Evolutionary conservation across 306 rosid genomes (phyloP).

Genomic region (Luffa aegyptiaca): DNA sequence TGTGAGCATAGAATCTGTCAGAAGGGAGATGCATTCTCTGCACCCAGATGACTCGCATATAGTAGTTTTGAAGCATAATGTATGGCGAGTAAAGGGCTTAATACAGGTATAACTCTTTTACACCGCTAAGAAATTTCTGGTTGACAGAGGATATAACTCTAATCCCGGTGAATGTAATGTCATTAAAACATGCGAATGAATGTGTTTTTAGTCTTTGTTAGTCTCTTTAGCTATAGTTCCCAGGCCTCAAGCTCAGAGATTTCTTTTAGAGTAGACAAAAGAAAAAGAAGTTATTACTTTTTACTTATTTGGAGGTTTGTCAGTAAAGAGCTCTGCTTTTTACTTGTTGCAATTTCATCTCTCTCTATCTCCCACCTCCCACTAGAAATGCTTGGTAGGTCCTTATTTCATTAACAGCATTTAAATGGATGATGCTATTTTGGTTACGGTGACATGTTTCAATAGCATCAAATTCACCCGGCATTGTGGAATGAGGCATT

Average conservation of each 20-base stretch:
- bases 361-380: neutral
- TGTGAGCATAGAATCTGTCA: slow-evolving; percentile 70
- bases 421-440: neutral
- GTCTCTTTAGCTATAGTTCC: neutral
- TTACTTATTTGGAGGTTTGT: neutral
- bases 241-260: neutral
- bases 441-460: neutral
- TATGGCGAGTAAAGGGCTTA: slow-evolving; percentile 96
- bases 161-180: neutral
- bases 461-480: neutral
- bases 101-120: slow-evolving; percentile 53
- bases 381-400: neutral
- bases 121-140: neutral
- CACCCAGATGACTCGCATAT: slow-evolving; percentile 79
- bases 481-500: neutral
- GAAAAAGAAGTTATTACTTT: neutral
- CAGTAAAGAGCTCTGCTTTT: neutral
- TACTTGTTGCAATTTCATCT: neutral
- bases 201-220: neutral
- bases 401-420: neutral
- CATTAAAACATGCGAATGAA: neutral
- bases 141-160: neutral
- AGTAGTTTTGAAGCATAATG: slow-evolving; percentile 85
- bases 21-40: slow-evolving; percentile 86
- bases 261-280: neutral